These are phyloP conservation scores for Scutellaria galericulata DNA, from an alignment of 257 asterid species.

Conservation along the genomic window DNA sequence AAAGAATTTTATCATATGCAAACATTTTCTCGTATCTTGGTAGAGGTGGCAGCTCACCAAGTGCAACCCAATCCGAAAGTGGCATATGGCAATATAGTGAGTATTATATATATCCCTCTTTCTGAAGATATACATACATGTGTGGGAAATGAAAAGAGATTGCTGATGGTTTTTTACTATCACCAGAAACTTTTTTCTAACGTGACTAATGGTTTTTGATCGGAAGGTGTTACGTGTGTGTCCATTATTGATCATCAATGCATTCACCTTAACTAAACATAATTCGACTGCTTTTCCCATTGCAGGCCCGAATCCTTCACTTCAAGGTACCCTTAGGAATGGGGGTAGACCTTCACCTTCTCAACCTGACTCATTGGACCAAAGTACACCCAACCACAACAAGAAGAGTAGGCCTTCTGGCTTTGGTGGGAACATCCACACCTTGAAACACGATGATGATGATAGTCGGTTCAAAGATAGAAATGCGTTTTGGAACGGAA, in stretches of 20 bases:
- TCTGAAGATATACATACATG: background rate
- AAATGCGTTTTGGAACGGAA: constrained; percentile 92
- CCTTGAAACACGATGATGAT: constrained; percentile 72
- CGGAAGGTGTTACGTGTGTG: background rate
- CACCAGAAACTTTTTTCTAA: background rate
- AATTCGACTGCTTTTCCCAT: constrained; percentile 25
- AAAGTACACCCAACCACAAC: constrained; percentile 40
- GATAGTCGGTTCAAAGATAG: constrained; percentile 55
- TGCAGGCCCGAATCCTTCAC: constrained; percentile 63
- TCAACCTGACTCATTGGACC: constrained; percentile 42
- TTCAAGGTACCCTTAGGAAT: constrained; percentile 46
- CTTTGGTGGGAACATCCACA: constrained; percentile 86
- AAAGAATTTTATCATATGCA: constrained; percentile 66
- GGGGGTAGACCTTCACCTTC: constrained; percentile 47
- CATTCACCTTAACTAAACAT: background rate
- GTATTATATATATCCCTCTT: constrained; percentile 29
- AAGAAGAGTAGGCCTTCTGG: constrained; percentile 48
- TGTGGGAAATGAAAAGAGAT: too few relatives aligned
- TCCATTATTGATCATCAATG: background rate
- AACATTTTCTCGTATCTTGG: constrained; percentile 78
- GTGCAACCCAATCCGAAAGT: constrained; percentile 50
- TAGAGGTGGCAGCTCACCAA: constrained; percentile 50
- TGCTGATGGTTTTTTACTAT: background rate
- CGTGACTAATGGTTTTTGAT: too few relatives aligned
- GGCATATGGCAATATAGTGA: constrained; percentile 65